Conservation (phyloP, 257 asterid species). For the Capsicum rhomboideum region DNA sequence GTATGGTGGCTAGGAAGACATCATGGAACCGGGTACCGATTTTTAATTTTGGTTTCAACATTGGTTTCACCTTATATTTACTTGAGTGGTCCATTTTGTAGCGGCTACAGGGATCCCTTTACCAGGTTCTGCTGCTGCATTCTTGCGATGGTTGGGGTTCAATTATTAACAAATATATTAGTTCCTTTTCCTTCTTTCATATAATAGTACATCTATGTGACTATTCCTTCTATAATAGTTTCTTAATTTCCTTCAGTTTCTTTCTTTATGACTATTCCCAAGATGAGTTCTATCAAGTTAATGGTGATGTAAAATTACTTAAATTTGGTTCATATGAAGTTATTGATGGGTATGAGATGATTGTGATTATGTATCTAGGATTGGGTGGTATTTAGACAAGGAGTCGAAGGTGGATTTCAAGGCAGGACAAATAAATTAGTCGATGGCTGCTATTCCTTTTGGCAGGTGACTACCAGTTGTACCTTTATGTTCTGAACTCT, state of each 20-base stretch:
- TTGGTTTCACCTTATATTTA: not conserved
- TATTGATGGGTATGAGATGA: not conserved
- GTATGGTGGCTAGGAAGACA: not conserved
- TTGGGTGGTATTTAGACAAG: slow-evolving; percentile 95
- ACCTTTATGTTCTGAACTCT: not conserved
- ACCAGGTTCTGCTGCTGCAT: not conserved
- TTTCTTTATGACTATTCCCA: not conserved
- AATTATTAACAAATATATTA: not conserved
- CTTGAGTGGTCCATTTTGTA: not conserved
- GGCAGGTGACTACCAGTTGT: slow-evolving; percentile 64
- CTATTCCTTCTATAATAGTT: not conserved
- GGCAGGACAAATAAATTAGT: slow-evolving; percentile 98
- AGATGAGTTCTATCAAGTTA: not conserved
- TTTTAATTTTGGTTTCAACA: not conserved
- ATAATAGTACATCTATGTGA: not conserved
- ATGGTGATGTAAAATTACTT: not conserved
- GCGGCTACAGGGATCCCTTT: not conserved
- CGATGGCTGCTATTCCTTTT: slow-evolving; percentile 97
- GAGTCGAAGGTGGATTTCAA: slow-evolving; percentile 94
- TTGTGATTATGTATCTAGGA: slow-evolving; percentile 45
- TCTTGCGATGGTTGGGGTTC: not conserved
- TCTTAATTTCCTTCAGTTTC: not conserved
- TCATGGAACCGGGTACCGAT: not conserved
- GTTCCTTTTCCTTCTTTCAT: not conserved
- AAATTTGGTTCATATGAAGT: not conserved